Percentiles rank a stretch among this genome's conserved stretches.
phyloP scores from a whole-genome alignment of 257 asterid species.

The Lycium barbarum region DNA sequence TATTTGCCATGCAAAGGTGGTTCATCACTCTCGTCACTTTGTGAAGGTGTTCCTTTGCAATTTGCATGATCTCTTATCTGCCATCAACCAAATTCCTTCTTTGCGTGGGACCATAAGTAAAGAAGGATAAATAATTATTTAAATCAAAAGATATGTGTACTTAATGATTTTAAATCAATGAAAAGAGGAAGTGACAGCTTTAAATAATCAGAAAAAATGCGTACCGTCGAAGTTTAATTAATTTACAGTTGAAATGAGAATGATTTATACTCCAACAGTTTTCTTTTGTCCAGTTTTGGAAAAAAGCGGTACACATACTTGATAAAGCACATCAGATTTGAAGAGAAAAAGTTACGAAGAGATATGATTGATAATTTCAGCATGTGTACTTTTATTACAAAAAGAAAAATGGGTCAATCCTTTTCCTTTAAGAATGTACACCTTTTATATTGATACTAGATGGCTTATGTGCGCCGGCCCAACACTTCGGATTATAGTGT shows the following conservation, averaged over 20 bases:
- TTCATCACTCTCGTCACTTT: neutral
- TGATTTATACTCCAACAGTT: neutral
- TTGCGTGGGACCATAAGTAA: conserved; percentile 24
- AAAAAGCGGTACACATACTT: neutral
- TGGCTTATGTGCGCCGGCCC: no score
- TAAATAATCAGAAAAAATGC: neutral
- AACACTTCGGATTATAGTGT: no score
- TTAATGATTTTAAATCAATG: neutral
- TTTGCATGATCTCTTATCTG: conserved; percentile 24
- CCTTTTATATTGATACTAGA: neutral
- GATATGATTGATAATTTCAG: neutral
- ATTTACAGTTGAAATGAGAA: neutral
- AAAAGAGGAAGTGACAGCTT: conserved; percentile 29
- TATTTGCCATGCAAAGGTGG: conserved; percentile 8
- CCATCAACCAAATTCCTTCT: conserved; percentile 19
- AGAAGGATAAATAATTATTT: neutral
- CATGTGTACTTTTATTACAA: neutral
- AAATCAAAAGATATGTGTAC: neutral
- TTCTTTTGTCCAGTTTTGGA: neutral
- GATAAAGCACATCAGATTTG: neutral
- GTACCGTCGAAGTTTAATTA: neutral
- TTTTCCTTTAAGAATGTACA: neutral
- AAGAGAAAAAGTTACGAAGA: neutral
- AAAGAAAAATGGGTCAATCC: neutral
- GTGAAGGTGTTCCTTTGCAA: neutral